Percentiles rank a stretch among this genome's conserved stretches.
phyloP scores from a whole-genome alignment of 2,329 filamentous ascomycete genomes.

The Alternaria arborescens region DNA sequence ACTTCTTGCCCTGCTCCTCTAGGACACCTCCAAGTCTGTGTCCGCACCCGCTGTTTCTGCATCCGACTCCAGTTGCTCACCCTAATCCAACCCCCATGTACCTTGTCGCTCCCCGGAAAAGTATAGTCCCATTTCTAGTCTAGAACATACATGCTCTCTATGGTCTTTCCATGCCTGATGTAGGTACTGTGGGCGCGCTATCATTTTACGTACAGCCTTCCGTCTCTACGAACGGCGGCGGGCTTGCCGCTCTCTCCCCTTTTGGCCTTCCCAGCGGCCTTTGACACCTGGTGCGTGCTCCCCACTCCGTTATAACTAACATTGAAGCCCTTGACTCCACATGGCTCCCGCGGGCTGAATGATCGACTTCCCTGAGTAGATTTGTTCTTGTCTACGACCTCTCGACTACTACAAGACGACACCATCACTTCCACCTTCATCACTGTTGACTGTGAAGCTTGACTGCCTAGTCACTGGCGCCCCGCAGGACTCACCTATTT shows the following conservation, averaged over 20 bases:
- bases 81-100: conserved; percentile 36
- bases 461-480: conserved; percentile 19
- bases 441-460: conserved; percentile 9
- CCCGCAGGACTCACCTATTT: conserved; percentile 29
- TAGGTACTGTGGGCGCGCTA: conserved; percentile 34
- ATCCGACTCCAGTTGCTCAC: conserved; percentile 38
- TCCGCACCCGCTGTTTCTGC: conserved; percentile 39
- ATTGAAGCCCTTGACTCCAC: conserved; percentile 38
- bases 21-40: conserved; percentile 30
- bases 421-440: conserved; percentile 18
- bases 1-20: conserved; percentile 34
- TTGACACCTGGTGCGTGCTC: conserved; percentile 49
- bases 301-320: conserved; percentile 36
- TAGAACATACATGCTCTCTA: conserved; percentile 32
- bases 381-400: conserved; percentile 20
- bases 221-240: conserved; percentile 31
- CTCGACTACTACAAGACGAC: conserved; percentile 24
- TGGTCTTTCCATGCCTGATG: conserved; percentile 28
- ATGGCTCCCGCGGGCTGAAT: conserved; percentile 33
- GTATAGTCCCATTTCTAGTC: conserved; percentile 35
- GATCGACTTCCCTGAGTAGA: conserved; percentile 25
- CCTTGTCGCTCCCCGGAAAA: conserved; percentile 23
- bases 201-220: conserved; percentile 43
- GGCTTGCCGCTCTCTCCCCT: conserved; percentile 37
- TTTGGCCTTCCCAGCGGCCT: conserved; percentile 32